A percentile compares a stretch with the other conserved stretches of the same genome.
Conservation (phyloP, 1,284 basidiomycete genomes). For the Cryptococcus sp. region DNA sequence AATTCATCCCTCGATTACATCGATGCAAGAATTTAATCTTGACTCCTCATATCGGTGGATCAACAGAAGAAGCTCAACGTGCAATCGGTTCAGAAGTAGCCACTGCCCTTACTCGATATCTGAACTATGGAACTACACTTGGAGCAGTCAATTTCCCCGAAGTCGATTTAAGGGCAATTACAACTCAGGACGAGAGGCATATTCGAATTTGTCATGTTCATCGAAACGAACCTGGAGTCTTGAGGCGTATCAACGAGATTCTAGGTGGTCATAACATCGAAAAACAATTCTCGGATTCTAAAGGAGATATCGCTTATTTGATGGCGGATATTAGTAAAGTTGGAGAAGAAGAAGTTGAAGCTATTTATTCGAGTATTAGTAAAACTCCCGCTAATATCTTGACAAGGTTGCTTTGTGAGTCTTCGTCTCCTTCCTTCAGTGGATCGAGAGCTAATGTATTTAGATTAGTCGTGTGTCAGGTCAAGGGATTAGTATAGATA, state of each 20-base stretch:
- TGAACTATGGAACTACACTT: constrained; percentile 84
- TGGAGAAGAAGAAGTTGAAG: constrained; percentile 73
- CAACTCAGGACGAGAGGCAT: constrained; percentile 68
- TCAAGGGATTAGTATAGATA: background rate
- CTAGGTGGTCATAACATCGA: constrained; percentile 95
- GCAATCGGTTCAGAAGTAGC: constrained; percentile 98
- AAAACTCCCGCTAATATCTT: constrained; percentile 80
- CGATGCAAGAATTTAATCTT: constrained; percentile 82
- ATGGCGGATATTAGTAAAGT: constrained; percentile 95
- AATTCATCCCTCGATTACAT: constrained; percentile 71
- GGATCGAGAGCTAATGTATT: too few species aligned
- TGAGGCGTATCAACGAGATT: constrained; percentile 88
- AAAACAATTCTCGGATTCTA: constrained; percentile 97
- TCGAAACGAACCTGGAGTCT: constrained; percentile 94
- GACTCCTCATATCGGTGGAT: constrained; percentile 97
- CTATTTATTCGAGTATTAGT: constrained; percentile 76
- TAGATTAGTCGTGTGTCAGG: too few species aligned
- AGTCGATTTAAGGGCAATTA: constrained; percentile 90
- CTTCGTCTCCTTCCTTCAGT: background rate
- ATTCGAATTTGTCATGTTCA: constrained; percentile 96
- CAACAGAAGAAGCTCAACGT: constrained; percentile 96
- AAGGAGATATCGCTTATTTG: constrained; percentile 77
- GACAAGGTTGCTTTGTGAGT: constrained; percentile 66
- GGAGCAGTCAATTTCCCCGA: constrained; percentile 99
- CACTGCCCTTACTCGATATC: constrained; percentile 77